Conservation (phyloP, 352 stramenopile species). For the Globisporangium paroecandrum region DNA sequence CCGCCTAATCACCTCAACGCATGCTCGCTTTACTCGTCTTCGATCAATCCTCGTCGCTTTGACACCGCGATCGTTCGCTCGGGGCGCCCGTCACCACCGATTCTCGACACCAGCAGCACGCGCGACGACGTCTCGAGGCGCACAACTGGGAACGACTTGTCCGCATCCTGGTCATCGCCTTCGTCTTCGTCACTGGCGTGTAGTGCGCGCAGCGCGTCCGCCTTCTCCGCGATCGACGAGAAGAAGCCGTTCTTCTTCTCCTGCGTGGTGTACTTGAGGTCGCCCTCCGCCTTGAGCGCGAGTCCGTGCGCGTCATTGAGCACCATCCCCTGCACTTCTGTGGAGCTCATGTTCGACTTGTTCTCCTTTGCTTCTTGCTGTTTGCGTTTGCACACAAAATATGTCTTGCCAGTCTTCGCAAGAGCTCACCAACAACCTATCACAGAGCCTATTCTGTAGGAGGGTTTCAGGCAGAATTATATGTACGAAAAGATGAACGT, state of each 20-base stretch:
- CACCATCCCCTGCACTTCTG: conserved; percentile 53
- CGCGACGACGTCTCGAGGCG: conserved; percentile 49
- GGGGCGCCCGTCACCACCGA: conserved; percentile 26
- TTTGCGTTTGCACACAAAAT: neutral
- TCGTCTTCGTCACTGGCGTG: conserved; percentile 27
- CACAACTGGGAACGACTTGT: conserved; percentile 37
- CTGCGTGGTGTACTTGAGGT: conserved; percentile 46
- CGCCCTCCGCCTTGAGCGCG: conserved; percentile 59
- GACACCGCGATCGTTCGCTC: conserved; percentile 68
- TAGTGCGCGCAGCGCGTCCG: conserved; percentile 45
- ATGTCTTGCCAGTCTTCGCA: neutral
- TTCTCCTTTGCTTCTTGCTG: neutral
- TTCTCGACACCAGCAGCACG: conserved; percentile 58
- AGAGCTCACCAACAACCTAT: neutral
- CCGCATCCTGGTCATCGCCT: conserved; percentile 18
- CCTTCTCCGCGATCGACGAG: conserved; percentile 63
- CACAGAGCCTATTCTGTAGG: conserved; percentile 1
- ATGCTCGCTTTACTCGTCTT: conserved; percentile 24
- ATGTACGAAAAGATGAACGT: too few relatives aligned
- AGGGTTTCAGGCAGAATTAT: neutral
- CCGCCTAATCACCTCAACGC: neutral
- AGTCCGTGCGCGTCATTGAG: conserved; percentile 77
- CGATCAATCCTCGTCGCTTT: conserved; percentile 28
- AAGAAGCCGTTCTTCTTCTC: conserved; percentile 73
- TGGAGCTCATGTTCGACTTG: conserved; percentile 28